Conservation (phyloP, 495 filamentous ascomycete species). For the Penicillium diatomitis region DNA sequence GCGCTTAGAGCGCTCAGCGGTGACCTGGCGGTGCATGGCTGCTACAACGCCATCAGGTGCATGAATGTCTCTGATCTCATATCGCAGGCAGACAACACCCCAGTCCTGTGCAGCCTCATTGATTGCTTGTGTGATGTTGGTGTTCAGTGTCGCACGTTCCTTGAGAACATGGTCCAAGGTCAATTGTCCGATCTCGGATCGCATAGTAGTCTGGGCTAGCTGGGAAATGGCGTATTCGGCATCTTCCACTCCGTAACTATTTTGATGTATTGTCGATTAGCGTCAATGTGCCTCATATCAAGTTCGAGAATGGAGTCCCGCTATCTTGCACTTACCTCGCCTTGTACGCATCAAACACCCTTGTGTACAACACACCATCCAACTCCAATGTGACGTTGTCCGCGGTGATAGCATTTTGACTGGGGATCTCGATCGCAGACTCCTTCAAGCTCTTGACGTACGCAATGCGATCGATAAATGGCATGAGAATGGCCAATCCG, state of each 20-base stretch:
- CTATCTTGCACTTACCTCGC: constrained; percentile 52
- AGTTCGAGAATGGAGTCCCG: too few species aligned
- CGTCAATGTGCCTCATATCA: too few species aligned
- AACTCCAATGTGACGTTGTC: constrained; percentile 97
- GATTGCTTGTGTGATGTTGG: constrained; percentile 94
- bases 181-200: constrained; percentile 91
- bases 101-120: constrained; percentile 95
- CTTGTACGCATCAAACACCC: constrained; percentile 96
- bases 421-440: constrained; percentile 88
- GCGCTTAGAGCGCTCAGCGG: constrained; percentile 90
- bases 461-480: constrained; percentile 89
- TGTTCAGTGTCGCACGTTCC: constrained; percentile 90
- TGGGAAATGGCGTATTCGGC: constrained; percentile 98
- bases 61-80: constrained; percentile 98
- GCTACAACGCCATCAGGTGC: constrained; percentile 86
- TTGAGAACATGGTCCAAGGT: constrained; percentile 96
- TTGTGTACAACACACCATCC: constrained; percentile 89
- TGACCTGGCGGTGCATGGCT: constrained; percentile 97
- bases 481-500: constrained; percentile 79
- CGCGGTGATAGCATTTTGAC: constrained; percentile 92
- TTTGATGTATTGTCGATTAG: background rate
- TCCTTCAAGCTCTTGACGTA: constrained; percentile 98
- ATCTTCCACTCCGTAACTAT: constrained; percentile 93
- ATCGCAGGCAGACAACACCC: constrained; percentile 92
- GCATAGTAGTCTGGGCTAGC: constrained; percentile 97